Conservation (phyloP, 1,284 basidiomycete genomes). For the Megacollybia platyphylla region DNA sequence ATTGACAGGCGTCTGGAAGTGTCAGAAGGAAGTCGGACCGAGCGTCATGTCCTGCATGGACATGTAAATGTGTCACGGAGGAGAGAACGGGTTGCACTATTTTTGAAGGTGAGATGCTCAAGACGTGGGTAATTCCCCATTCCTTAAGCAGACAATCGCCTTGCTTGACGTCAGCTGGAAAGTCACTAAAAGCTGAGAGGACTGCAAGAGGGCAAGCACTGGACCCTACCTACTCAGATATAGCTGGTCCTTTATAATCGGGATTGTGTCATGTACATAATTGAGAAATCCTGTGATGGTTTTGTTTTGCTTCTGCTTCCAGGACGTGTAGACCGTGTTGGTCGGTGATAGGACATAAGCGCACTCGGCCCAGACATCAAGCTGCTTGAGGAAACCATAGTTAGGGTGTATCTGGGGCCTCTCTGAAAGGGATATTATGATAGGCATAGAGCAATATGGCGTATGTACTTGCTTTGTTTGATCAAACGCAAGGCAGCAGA, state of each 20-base stretch:
- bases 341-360: slow-evolving; percentile 26
- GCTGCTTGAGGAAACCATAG: slow-evolving; percentile 50
- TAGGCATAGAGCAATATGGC: slow-evolving; percentile 1
- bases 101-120: slow-evolving; percentile 37
- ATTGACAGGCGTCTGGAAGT: slow-evolving; percentile 28
- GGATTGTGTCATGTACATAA: slow-evolving; percentile 33
- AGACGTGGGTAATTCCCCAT: slow-evolving; percentile 33
- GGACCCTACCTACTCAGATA: slow-evolving; percentile 32
- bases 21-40: slow-evolving; percentile 26
- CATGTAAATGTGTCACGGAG: slow-evolving; percentile 10
- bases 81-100: slow-evolving; percentile 22
- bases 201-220: background rate
- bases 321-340: slow-evolving; percentile 33
- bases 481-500: slow-evolving; percentile 33
- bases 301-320: slow-evolving; percentile 40
- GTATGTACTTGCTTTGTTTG: slow-evolving; percentile 15
- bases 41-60: slow-evolving; percentile 14
- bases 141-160: slow-evolving; percentile 37
- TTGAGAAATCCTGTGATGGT: slow-evolving; percentile 38
- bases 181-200: slow-evolving; percentile 24
- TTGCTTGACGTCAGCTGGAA: slow-evolving; percentile 35
- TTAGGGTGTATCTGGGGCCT: slow-evolving; percentile 46
- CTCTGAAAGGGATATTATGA: slow-evolving; percentile 17
- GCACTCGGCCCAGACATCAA: slow-evolving; percentile 40
- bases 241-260: slow-evolving; percentile 30